Evolutionary conservation across 352 stramenopile species (phyloP).

Genomic region (Phytophthora cactorum): DNA sequence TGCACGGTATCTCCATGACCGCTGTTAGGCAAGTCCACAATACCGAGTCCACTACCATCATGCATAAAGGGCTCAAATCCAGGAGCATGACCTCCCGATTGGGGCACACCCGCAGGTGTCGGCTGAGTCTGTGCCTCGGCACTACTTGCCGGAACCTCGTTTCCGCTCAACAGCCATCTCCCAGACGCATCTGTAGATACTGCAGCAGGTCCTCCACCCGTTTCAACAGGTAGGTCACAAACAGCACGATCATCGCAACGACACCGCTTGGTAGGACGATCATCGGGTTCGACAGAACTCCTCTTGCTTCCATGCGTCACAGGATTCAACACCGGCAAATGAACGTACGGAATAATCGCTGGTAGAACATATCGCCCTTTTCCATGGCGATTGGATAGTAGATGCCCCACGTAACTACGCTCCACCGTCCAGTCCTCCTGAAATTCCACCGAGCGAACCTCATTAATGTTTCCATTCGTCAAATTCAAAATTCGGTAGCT

Average conservation of each 20-base stretch:
- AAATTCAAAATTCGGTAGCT: neutral
- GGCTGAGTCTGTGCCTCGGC: neutral
- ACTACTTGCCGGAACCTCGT: neutral
- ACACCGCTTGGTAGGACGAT: neutral
- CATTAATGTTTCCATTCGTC: constrained; percentile 1
- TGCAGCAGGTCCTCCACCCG: constrained; percentile 2
- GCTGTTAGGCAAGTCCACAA: constrained; percentile 3
- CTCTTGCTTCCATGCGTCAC: neutral
- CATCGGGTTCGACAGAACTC: neutral
- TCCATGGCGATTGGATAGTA: neutral
- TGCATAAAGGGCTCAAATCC: neutral
- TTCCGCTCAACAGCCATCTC: neutral
- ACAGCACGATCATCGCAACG: neutral
- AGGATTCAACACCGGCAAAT: neutral
- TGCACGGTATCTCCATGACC: neutral
- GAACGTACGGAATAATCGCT: neutral
- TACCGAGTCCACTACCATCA: neutral
- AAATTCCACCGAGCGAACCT: neutral
- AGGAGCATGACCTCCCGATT: neutral
- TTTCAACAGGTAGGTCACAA: constrained; percentile 2
- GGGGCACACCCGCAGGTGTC: neutral
- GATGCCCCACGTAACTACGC: constrained; percentile 1
- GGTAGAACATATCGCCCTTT: neutral
- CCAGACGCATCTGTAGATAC: neutral
- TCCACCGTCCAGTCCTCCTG: constrained; percentile 1